phyloP scores from a whole-genome alignment of 306 rosid genomes.

The Glycine latifolia region DNA sequence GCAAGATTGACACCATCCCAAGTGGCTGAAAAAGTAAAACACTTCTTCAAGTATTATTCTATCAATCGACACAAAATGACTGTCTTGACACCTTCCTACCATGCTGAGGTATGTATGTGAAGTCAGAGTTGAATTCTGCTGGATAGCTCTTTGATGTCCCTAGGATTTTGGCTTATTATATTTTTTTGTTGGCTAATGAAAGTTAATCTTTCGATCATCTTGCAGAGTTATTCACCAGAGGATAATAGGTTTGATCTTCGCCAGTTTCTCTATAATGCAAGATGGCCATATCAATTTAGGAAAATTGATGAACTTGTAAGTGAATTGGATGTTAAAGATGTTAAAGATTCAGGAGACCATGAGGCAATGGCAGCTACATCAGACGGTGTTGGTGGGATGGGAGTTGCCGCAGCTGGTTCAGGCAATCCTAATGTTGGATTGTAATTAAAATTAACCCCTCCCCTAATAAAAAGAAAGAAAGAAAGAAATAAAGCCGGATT shows the following conservation, averaged over 20 bases:
- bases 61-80: conserved; percentile 96
- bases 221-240: conserved; percentile 97
- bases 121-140: background rate
- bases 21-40: conserved; percentile 94
- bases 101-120: conserved; percentile 75
- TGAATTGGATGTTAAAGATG: conserved; percentile 63
- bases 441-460: conserved; percentile 35
- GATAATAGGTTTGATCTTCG: conserved; percentile 93
- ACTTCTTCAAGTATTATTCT: conserved; percentile 95
- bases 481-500: conserved; percentile 27
- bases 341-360: conserved; percentile 53
- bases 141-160: background rate
- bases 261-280: conserved; percentile 83
- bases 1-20: conserved; percentile 77
- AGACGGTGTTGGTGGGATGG: conserved; percentile 77
- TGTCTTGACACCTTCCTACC: conserved; percentile 88
- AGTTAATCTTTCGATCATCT: conserved; percentile 30
- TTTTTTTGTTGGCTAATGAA: conserved; percentile 29
- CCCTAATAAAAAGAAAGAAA: conserved; percentile 10
- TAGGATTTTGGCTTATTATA: conserved; percentile 15
- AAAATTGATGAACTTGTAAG: conserved; percentile 84
- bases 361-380: conserved; percentile 53
- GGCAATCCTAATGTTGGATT: conserved; percentile 91
- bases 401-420: conserved; percentile 93
- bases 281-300: conserved; percentile 92